A percentile compares a stretch with the other conserved stretches of the same genome.
phyloP scores from a whole-genome alignment of 2,329 filamentous ascomycete genomes.

The Aspergillus udagawae region DNA sequence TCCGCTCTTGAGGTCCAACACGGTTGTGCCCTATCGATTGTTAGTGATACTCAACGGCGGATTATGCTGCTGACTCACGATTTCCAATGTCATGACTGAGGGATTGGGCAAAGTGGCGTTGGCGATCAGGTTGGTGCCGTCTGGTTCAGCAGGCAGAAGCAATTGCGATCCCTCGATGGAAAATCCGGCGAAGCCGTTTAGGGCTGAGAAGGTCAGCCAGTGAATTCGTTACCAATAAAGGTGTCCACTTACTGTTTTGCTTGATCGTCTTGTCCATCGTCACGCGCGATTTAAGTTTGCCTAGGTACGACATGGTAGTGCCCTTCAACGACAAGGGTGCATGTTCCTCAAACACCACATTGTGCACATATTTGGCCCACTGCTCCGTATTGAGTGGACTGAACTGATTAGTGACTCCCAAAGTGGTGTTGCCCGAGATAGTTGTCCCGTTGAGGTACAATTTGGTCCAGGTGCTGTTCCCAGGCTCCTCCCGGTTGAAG shows the following conservation, averaged over 20 bases:
- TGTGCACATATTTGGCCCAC: constrained; percentile 31
- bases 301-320: constrained; percentile 26
- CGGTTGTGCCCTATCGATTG: constrained; percentile 45
- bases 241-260: constrained; percentile 29
- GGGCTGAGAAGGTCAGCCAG: constrained; percentile 34
- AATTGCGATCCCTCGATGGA: constrained; percentile 46
- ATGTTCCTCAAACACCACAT: constrained; percentile 26
- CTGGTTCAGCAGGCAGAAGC: constrained; percentile 36
- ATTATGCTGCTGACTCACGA: constrained; percentile 26
- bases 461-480: constrained; percentile 26
- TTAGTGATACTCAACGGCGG: background rate
- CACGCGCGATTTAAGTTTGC: constrained; percentile 30
- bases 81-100: constrained; percentile 51
- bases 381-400: constrained; percentile 25
- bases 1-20: constrained; percentile 49
- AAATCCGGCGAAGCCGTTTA: constrained; percentile 51
- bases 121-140: constrained; percentile 53
- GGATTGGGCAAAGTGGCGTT: constrained; percentile 56
- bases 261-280: constrained; percentile 31
- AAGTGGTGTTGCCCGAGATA: constrained; percentile 34
- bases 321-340: constrained; percentile 25
- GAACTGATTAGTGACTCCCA: constrained; percentile 19
- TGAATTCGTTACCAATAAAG: background rate
- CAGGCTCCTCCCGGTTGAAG: constrained; percentile 27
- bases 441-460: constrained; percentile 19